phyloP scores from a whole-genome alignment of 2,329 filamentous ascomycete genomes.

The Spiromastix sp. region DNA sequence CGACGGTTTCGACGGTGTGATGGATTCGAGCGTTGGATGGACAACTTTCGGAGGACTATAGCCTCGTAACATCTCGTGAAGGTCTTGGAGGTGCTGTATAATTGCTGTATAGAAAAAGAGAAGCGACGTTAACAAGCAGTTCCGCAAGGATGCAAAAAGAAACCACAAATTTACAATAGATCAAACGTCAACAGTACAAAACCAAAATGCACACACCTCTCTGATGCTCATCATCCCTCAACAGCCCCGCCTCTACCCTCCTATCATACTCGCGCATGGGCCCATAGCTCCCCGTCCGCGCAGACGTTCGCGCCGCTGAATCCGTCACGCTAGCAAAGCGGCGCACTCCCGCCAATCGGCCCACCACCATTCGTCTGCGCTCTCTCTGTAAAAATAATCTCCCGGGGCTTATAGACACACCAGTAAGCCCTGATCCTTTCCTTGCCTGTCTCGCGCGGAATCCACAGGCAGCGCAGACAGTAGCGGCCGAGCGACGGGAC shows the following conservation, averaged over 20 bases:
- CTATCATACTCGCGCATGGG: conserved; percentile 83
- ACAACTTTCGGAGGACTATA: conserved; percentile 67
- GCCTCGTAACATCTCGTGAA: conserved; percentile 68
- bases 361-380: background rate
- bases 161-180: too few relatives aligned
- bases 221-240: conserved; percentile 86
- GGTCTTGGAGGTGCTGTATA: conserved; percentile 76
- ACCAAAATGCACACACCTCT: conserved; percentile 59
- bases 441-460: too few relatives aligned
- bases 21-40: conserved; percentile 65
- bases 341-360: too few relatives aligned
- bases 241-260: conserved; percentile 59
- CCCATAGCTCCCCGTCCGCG: conserved; percentile 33
- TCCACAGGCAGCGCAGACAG: too few relatives aligned
- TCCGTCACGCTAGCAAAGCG: too few relatives aligned
- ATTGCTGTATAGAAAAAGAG: conserved; percentile 49
- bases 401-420: too few relatives aligned
- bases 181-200: too few relatives aligned
- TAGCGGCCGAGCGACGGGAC: too few relatives aligned
- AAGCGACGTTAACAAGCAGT: conserved; percentile 6
- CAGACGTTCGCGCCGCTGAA: too few relatives aligned
- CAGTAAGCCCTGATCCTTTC: too few relatives aligned
- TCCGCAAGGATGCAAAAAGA: too few relatives aligned
- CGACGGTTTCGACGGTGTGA: conserved; percentile 17
- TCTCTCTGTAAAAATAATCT: too few relatives aligned